Conservation (phyloP, 2,329 filamentous ascomycete genomes). For the Fusarium xyrophilum region DNA sequence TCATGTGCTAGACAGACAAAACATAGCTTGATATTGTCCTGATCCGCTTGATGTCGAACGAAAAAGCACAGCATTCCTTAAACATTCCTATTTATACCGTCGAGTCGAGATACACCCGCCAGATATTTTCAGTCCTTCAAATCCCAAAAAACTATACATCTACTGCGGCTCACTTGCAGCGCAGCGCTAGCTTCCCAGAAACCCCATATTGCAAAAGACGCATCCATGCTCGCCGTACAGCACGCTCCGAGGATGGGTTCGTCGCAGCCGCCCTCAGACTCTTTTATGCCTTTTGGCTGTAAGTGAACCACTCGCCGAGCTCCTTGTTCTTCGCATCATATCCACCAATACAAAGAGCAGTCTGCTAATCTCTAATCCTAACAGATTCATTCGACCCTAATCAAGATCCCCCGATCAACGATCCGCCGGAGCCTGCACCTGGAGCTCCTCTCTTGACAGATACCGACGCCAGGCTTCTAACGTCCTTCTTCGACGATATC, state of each 20-base stretch:
- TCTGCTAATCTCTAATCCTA: constrained; percentile 40
- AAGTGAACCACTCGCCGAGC: constrained; percentile 46
- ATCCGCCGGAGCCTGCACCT: constrained; percentile 67
- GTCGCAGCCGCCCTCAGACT: constrained; percentile 60
- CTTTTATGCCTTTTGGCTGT: constrained; percentile 72
- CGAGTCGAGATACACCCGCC: not conserved
- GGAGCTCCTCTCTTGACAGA: constrained; percentile 71
- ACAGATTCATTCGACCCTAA: constrained; percentile 56
- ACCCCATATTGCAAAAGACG: constrained; percentile 43
- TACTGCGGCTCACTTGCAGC: constrained; percentile 9
- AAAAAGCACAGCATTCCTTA: not conserved
- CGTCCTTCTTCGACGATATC: constrained; percentile 64
- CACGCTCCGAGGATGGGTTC: constrained; percentile 65
- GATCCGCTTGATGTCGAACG: constrained; percentile 10
- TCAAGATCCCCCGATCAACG: constrained; percentile 56
- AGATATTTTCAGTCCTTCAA: constrained; percentile 4
- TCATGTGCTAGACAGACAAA: constrained; percentile 5
- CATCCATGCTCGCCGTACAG: constrained; percentile 65
- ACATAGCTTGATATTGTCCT: not conserved
- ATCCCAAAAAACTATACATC: not conserved
- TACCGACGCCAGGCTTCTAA: constrained; percentile 64
- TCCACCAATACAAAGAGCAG: not conserved
- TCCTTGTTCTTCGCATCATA: not conserved
- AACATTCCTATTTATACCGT: not conserved
- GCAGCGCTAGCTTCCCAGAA: constrained; percentile 11